phyloP scores from a whole-genome alignment of 805 yeast genomes.

The Ogataea pilisensis region DNA sequence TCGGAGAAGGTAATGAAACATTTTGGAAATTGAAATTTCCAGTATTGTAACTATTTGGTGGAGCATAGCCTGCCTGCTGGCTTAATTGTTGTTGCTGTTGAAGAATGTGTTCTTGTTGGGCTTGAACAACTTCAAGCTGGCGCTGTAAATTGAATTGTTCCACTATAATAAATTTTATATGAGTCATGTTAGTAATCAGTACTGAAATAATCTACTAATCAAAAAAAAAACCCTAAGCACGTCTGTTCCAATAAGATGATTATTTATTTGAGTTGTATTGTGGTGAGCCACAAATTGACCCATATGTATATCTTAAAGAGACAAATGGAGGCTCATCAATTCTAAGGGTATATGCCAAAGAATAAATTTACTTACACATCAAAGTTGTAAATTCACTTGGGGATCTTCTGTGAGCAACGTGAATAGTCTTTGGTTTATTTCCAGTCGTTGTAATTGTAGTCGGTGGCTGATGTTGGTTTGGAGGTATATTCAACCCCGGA shows the following conservation, averaged over 20 bases:
- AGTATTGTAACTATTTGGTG: constrained; percentile 11
- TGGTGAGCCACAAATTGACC: too few species aligned
- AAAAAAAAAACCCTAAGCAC: too few species aligned
- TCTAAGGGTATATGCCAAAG: neutral
- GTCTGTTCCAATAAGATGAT: too few species aligned
- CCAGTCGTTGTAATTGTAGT: constrained; percentile 32
- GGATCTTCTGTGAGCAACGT: constrained; percentile 94
- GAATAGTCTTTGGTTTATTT: constrained; percentile 54
- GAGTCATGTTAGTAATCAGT: constrained; percentile 11
- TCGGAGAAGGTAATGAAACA: constrained; percentile 24
- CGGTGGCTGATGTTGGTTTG: constrained; percentile 22
- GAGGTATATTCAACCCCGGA: constrained; percentile 9
- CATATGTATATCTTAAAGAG: too few species aligned
- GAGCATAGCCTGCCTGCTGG: constrained; percentile 24
- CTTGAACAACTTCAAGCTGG: constrained; percentile 87
- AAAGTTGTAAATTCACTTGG: constrained; percentile 92
- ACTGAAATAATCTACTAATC: too few species aligned
- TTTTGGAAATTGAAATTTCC: constrained; percentile 21
- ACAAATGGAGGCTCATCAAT: too few species aligned
- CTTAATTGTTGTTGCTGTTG: constrained; percentile 58
- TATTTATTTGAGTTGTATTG: too few species aligned
- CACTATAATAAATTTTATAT: constrained; percentile 31
- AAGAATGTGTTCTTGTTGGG: constrained; percentile 83
- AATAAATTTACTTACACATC: constrained; percentile 51
- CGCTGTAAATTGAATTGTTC: constrained; percentile 88